Evolutionary conservation across 2,329 filamentous ascomycete species (phyloP), one percentile per base, ranked within the genome.

Genomic region (Pseudocercospora vitis): DNA sequence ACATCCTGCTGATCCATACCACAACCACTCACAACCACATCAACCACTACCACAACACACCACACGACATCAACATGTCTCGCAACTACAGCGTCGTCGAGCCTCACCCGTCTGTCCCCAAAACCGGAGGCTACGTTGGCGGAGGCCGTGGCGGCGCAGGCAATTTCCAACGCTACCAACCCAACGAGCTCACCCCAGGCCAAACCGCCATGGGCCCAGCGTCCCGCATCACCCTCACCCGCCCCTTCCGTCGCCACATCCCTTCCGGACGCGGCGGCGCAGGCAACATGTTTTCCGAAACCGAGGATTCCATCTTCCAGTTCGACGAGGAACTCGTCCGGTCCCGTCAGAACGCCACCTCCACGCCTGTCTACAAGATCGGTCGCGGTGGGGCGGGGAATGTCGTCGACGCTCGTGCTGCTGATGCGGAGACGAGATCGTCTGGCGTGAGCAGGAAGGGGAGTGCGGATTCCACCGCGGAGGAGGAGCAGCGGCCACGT

Each of bases 291-390:
- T 76, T 75, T 76, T 64, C 71, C 78, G 53, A 63, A 55, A 68
- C 70, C 55, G 71, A 85, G 62, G 76, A 81, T 33, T 77, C 80
- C 64, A 84, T 85, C 68, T 85, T 85, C 76, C 80, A 78, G 70
- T 88, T 88, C 71, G 83, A 86, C 69, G 83, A 86, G 72, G 83
- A 86, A 65, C 76, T 86, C 48, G 77, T 81, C 61, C 78, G 78
- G 53, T 73, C 81, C 58, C 75, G 78, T 52, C 74, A 78, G 42
- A 53, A 49, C 37, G 58, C 59, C 21, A 81, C n/a, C n/a, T n/a
- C n/a, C n/a, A n/a, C 82, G 2, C 83, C 83, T 14, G 78, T 85
- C 57, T 85, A 84, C 75, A 81, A 84, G 67, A 79, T 85, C 58
- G 83, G 83, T 37, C 76, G 83, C 39, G 83, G 82, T 16, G 83